Evolutionary conservation across 768 basidiomycete species (phyloP).

Genomic region (Suillus subluteus): DNA sequence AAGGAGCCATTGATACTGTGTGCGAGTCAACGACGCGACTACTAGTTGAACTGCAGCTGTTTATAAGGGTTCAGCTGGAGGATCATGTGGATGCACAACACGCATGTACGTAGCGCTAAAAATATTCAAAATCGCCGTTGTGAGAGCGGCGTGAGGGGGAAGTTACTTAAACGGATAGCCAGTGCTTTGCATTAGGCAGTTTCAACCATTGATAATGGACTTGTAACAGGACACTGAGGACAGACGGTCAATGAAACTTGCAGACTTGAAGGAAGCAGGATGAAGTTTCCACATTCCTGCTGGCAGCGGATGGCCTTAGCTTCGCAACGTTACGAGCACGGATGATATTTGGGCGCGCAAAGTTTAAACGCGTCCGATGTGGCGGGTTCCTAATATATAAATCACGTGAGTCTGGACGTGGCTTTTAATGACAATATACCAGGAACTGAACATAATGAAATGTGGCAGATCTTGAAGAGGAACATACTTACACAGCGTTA

Average conservation of each 20-base stretch:
- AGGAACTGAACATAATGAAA: background rate
- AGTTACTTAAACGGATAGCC: background rate
- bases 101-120: background rate
- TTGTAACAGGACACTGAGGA: background rate
- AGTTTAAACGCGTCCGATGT: background rate
- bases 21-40: too few species aligned
- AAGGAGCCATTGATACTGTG: constrained; percentile 12
- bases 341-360: background rate
- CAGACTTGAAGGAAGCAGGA: background rate
- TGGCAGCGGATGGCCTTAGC: background rate
- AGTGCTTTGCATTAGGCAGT: background rate
- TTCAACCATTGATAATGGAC: background rate
- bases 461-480: background rate
- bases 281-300: background rate
- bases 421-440: background rate
- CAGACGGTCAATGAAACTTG: background rate
- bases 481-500: background rate
- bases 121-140: constrained; percentile 10
- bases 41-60: background rate
- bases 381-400: background rate
- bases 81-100: constrained; percentile 1
- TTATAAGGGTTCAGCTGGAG: constrained; percentile 5
- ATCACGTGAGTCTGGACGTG: background rate
- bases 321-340: background rate
- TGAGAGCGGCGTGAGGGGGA: constrained; percentile 3